Evolutionary conservation across 352 stramenopile species (phyloP).

Genomic region (Pythium coloratum): DNA sequence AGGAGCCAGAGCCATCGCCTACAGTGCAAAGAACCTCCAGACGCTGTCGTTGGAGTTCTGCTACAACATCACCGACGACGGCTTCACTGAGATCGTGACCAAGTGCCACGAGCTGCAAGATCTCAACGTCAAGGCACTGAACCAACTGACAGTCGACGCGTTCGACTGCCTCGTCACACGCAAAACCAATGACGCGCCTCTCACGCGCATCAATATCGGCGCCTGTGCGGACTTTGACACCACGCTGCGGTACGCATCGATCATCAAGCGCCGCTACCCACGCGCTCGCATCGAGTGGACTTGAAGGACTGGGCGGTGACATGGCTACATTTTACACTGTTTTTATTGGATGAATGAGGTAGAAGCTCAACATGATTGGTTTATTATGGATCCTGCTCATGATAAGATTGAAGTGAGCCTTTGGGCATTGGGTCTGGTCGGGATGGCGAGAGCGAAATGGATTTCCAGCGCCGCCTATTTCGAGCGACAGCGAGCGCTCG

Average conservation of each 20-base stretch:
- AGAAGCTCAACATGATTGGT: not conserved
- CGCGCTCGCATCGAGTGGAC: slow-evolving; percentile 71
- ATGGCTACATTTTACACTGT: slow-evolving; percentile 1
- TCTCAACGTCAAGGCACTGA: slow-evolving; percentile 88
- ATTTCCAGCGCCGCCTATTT: not conserved
- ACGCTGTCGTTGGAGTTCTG: slow-evolving; percentile 88
- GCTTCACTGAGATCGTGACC: slow-evolving; percentile 47
- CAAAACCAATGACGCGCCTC: slow-evolving; percentile 25
- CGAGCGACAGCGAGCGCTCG: not conserved
- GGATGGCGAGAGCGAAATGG: not conserved
- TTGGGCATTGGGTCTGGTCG: not conserved
- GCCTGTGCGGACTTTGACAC: slow-evolving; percentile 68
- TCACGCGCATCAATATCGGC: slow-evolving; percentile 66
- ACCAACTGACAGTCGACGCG: slow-evolving; percentile 64
- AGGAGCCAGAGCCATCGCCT: slow-evolving; percentile 42
- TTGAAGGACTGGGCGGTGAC: slow-evolving; percentile 28
- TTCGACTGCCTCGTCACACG: slow-evolving; percentile 52
- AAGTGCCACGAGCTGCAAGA: slow-evolving; percentile 57
- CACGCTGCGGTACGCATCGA: slow-evolving; percentile 51
- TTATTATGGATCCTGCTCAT: not conserved
- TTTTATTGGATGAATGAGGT: not conserved
- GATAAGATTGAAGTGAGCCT: slow-evolving; percentile 4
- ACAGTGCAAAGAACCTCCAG: slow-evolving; percentile 38
- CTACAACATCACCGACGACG: slow-evolving; percentile 80
- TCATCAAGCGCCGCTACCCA: slow-evolving; percentile 66